A percentile compares a stretch with the other conserved stretches of the same genome.
phyloP scores from a whole-genome alignment of 176 grass and related monocot species.

The Cenchrus purpureus region DNA sequence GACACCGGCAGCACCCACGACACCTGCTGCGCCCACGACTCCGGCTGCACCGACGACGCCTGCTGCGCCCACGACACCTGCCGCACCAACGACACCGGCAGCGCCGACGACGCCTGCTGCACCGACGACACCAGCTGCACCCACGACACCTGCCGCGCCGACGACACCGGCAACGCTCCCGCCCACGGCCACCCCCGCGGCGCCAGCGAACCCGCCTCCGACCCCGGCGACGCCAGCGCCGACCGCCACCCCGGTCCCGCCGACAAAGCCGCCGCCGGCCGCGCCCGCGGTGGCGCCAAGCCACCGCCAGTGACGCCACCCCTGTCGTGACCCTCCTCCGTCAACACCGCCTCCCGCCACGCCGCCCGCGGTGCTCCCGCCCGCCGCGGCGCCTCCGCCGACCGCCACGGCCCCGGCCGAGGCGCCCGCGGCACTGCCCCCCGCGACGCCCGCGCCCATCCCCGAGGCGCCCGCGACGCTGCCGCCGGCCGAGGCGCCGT shows the following conservation, averaged over 20 bases:
- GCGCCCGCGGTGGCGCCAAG: constrained; percentile 4
- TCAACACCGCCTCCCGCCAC: not conserved
- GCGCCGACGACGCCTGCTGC: not conserved
- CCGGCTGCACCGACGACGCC: not conserved
- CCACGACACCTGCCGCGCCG: not conserved
- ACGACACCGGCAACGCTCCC: not conserved
- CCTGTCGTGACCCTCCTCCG: not conserved
- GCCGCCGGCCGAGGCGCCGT: constrained; percentile 58
- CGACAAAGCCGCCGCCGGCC: constrained; percentile 28
- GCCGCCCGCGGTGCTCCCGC: constrained; percentile 31
- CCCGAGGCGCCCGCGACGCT: constrained; percentile 44
- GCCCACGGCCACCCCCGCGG: not conserved
- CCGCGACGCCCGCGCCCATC: constrained; percentile 44
- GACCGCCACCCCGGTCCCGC: constrained; percentile 19
- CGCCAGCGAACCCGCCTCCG: not conserved
- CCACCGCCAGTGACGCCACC: not conserved
- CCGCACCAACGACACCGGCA: not conserved
- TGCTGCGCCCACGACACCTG: not conserved
- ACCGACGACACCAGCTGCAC: not conserved
- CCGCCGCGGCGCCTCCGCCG: constrained; percentile 10
- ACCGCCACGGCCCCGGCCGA: constrained; percentile 4
- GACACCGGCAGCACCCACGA: not conserved
- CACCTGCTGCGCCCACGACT: not conserved
- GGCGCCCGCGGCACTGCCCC: constrained; percentile 38
- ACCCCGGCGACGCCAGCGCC: constrained; percentile 32